Base-by-base conservation (phyloP, 1,284 basidiomycete genomes). In the Malassezia psittaci region DNA sequence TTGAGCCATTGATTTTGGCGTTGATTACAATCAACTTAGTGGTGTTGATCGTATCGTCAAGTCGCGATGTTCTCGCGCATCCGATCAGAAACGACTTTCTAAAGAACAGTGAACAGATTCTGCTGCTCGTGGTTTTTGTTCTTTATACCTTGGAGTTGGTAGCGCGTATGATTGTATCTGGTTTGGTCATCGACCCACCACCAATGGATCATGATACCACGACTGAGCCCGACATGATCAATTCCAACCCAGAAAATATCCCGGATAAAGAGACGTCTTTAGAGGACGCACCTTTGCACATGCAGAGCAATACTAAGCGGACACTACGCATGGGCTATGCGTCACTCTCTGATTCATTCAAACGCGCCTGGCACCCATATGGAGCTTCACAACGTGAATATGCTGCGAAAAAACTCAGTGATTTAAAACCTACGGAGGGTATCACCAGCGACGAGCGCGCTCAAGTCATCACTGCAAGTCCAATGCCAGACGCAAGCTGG, bases 91-190 rank as follows among this genome's bases (percentile, higher is more conserved):
- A 76, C 35, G 88, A 87, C 6, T 96, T 87, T 77, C 94, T 96
- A 76, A 83, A 85, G 56, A 67, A 77, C 12, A 93, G 90, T 88
- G 55, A 57, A 35, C 19, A 41, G 15, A 29, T 48, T n/a, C 83
- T 81, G 18, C 78, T 96, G 16, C 87, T 96, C 70, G 81, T 69
- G 34, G 77, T 96, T 54, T 96, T 96, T 76, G 77, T 83, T 62
- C 66, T 88, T 62, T 96, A 90, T 79, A 91, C 90, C 83, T 57
- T 94, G 38, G 93, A 98, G 78, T 83, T 87, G 51, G 79, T 87
- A 59, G 88, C 88, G 39, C 84, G 91, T 19, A 90, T 94, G 72
- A 82, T 88, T 67, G 87, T 93, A 24, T 90, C 88, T 11, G 93
- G 93, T 15, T 82, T 98, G 62, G 74, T 96, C 24, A 81, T 96